Evolutionary conservation across 345 rosid species (phyloP), one percentile per base, ranked within the genome.

Genomic region (Clarkia xantiana): DNA sequence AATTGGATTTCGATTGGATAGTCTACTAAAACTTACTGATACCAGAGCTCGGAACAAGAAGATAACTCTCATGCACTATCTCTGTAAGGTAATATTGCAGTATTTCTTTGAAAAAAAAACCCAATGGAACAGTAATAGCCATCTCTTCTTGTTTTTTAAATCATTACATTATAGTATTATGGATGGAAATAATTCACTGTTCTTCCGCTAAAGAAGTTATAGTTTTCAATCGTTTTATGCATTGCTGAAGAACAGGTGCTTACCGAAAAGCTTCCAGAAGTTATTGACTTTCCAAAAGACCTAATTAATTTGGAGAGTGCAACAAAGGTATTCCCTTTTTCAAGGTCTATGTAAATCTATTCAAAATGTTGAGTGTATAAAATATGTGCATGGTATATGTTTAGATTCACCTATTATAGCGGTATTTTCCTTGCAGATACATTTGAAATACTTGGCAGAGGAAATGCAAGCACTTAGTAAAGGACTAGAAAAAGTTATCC

Each of bases 381-480:
- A 6, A 2, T 23, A 3, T n/a, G n/a, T n/a, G n/a, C n/a, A n/a
- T n/a, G n/a, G n/a, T n/a, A 29, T 29, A n/a, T 29, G 36, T 29
- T 29, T 1, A 29, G 36, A 29, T 29, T 29, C 36, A 29, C 5
- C 5, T 29, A 5, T 29, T 29, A 29, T 29, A 29, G 36, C 36
- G 4, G 1, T 29, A 10, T 29, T 29, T 67, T 70, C 42, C 44
- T 36, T 62, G 55, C 68, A 90, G 97, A 60, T 90, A 68, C 97
- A 90, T 79, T 58, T 90, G 72, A 90, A 90, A 76, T 71, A 60
- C 70, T 66, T 90, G 77, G 97, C 94, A 0, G 96, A 90, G 71
- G 97, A 90, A 76, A 90, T 90, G 96, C 94, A 90, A 81, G 96
- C 93, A 13, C 67, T 90, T 62, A 86, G 80, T 76, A 90, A 86